Percentiles rank a stretch among this genome's conserved stretches.
Conservation (phyloP, 768 basidiomycete genomes). For the Pholiota microspora region DNA sequence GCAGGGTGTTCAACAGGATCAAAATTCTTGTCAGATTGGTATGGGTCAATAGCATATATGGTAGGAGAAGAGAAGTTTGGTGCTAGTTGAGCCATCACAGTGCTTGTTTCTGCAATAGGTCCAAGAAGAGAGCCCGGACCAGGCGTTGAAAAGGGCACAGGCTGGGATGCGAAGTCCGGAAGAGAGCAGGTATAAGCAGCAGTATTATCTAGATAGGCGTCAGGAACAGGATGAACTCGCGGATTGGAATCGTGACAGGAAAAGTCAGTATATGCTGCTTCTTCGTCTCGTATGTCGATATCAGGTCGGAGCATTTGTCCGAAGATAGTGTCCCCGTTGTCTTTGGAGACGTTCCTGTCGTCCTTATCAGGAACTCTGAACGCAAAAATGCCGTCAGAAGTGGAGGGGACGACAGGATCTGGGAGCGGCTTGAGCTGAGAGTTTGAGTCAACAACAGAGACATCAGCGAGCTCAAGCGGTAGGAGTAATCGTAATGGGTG, state of each 20-base stretch:
- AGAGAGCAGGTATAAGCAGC: constrained; percentile 1
- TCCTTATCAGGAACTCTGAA: constrained; percentile 5
- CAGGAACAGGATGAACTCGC: constrained; percentile 19
- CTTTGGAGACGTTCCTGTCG: not conserved
- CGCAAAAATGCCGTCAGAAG: constrained; percentile 12
- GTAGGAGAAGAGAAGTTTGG: constrained; percentile 21
- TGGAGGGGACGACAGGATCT: not conserved
- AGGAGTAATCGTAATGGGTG: constrained; percentile 49
- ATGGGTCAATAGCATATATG: constrained; percentile 11
- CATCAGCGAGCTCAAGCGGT: constrained; percentile 19
- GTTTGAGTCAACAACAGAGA: not conserved
- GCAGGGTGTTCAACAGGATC: constrained; percentile 6
- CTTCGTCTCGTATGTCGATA: not conserved
- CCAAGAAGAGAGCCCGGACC: constrained; percentile 24
- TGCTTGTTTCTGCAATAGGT: constrained; percentile 12
- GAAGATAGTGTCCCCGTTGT: not conserved
- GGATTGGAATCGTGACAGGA: not conserved
- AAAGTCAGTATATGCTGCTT: constrained; percentile 4
- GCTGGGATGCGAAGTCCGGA: not conserved
- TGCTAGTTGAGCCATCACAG: constrained; percentile 8
- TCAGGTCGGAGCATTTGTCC: not conserved
- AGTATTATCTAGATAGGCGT: not conserved
- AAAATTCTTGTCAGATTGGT: constrained; percentile 1
- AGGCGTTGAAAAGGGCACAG: constrained; percentile 26
- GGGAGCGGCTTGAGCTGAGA: not conserved